A percentile compares a stretch with the other conserved stretches of the same genome.
phyloP scores from a whole-genome alignment of 257 asterid genomes.

The Solanum tacnaense region DNA sequence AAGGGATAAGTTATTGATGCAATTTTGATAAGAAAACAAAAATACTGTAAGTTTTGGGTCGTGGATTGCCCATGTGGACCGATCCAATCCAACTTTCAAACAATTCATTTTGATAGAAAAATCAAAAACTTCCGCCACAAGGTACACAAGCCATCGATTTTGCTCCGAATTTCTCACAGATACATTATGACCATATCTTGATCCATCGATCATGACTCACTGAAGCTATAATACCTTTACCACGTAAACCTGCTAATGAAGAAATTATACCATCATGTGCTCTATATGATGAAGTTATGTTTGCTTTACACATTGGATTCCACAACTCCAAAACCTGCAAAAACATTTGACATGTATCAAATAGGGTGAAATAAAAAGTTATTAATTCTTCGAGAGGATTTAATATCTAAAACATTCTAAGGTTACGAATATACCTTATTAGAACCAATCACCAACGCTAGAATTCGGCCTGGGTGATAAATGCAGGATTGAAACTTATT shows the following conservation, averaged over 20 bases:
- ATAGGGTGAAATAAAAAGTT: too few relatives aligned
- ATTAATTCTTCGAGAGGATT: too few relatives aligned
- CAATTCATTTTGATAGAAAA: too few relatives aligned
- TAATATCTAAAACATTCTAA: too few relatives aligned
- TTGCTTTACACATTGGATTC: neutral
- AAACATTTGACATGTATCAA: neutral
- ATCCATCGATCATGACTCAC: neutral
- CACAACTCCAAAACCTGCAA: neutral
- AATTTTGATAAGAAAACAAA: neutral
- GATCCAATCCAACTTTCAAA: neutral
- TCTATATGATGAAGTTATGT: neutral
- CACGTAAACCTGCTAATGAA: neutral
- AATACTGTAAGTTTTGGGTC: neutral
- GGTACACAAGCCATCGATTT: neutral
- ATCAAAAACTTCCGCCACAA: neutral
- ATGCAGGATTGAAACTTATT: neutral
- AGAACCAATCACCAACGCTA: neutral
- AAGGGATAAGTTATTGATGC: neutral
- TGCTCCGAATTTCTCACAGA: neutral
- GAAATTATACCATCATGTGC: neutral
- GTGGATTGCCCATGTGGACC: rapidly evolving
- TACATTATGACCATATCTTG: neutral
- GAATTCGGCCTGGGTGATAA: neutral
- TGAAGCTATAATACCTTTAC: neutral
- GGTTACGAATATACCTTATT: neutral